Percentiles rank a stretch among this genome's conserved stretches.
Evolutionary conservation across 192 early-diverging fungal species (phyloP).

Genomic region (Podila epicladia): DNA sequence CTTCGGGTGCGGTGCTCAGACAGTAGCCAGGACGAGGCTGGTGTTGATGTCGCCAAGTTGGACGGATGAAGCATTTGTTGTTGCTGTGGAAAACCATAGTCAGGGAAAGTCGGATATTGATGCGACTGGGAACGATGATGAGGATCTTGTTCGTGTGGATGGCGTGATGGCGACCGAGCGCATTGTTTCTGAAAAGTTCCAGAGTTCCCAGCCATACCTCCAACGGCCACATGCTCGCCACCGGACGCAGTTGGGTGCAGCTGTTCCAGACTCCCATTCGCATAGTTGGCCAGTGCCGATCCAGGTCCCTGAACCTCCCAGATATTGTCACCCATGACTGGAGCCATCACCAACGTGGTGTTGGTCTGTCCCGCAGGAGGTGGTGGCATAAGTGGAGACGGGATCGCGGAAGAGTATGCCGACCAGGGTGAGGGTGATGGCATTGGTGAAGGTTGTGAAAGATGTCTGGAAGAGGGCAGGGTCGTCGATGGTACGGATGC

Average conservation of each 20-base stretch:
- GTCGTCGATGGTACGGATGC: not conserved
- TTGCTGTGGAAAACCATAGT: not conserved
- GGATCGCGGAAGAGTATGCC: slow-evolving; percentile 16
- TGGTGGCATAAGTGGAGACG: slow-evolving; percentile 37
- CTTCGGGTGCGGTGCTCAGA: slow-evolving; percentile 9
- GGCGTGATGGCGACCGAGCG: not conserved
- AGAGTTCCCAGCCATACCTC: not conserved
- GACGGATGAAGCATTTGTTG: slow-evolving; percentile 1
- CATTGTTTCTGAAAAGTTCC: not conserved
- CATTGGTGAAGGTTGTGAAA: slow-evolving; percentile 1
- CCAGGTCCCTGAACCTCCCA: slow-evolving; percentile 13
- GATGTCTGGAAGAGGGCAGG: not conserved
- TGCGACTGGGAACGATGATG: too few relatives aligned
- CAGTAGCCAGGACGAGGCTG: slow-evolving; percentile 15
- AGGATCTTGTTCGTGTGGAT: not conserved
- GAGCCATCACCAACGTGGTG: slow-evolving; percentile 30
- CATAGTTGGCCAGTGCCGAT: not conserved
- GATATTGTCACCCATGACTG: slow-evolving; percentile 16
- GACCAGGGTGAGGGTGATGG: slow-evolving; percentile 33
- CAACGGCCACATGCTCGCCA: not conserved
- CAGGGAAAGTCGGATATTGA: not conserved
- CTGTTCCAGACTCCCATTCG: not conserved
- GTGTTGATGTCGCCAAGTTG: not conserved
- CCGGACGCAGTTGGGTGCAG: not conserved
- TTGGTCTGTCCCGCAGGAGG: slow-evolving; percentile 4